These are phyloP conservation scores for Sugiyamaella smithiae DNA, from an alignment of 805 yeast species.

Conservation along the genomic window DNA sequence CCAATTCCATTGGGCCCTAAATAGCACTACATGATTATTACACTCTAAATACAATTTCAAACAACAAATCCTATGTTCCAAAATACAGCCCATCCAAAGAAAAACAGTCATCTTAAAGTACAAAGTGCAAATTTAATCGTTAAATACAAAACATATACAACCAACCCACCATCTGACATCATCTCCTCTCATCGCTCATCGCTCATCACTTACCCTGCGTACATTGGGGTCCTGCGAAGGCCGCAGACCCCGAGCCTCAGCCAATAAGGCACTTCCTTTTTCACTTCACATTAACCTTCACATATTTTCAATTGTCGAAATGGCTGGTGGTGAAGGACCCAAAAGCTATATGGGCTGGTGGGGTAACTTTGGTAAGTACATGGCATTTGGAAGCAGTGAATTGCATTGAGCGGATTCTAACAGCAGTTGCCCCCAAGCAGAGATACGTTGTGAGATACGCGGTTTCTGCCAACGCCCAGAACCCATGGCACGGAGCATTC, in stretches of 20 bases:
- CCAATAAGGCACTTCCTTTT: neutral
- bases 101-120: too few species aligned
- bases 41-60: too few species aligned
- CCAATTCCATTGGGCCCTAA: too few species aligned
- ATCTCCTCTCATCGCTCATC: too few species aligned
- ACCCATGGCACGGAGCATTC: slow-evolving; percentile 82
- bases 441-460: slow-evolving; percentile 64
- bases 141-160: too few species aligned
- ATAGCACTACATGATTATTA: too few species aligned
- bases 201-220: too few species aligned
- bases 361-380: slow-evolving; percentile 73
- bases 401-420: neutral
- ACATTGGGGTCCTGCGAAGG: neutral
- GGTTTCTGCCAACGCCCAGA: slow-evolving; percentile 90
- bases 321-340: slow-evolving; percentile 65
- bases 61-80: too few species aligned
- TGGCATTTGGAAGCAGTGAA: neutral
- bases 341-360: slow-evolving; percentile 94
- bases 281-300: neutral
- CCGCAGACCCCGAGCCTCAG: neutral
- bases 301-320: slow-evolving; percentile 27
- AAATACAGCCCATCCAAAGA: too few species aligned
- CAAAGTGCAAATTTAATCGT: too few species aligned
- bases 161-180: too few species aligned
- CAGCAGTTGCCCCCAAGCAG: slow-evolving; percentile 55